These are phyloP conservation scores for Ormosia emarginata DNA, from an alignment of 306 rosid species.

Conservation along the genomic window DNA sequence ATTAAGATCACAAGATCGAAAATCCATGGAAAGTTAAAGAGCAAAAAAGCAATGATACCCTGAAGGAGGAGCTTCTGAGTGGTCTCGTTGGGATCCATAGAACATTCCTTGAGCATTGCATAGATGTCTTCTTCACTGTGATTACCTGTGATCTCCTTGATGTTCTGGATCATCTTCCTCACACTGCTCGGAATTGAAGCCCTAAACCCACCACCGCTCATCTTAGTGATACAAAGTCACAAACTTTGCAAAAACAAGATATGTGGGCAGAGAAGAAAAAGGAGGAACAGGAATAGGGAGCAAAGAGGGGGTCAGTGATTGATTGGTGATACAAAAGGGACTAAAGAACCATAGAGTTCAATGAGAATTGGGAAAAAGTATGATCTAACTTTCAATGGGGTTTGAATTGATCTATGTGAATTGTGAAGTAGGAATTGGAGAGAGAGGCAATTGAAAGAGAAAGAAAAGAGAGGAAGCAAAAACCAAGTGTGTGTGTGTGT, in stretches of 20 bases:
- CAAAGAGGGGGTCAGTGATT: constrained; percentile 33
- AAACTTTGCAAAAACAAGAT: constrained; percentile 3
- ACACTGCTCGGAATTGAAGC: constrained; percentile 76
- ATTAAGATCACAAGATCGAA: constrained; percentile 34
- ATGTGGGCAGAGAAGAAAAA: constrained; percentile 19
- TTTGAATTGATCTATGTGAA: constrained; percentile 48
- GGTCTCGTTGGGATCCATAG: constrained; percentile 99
- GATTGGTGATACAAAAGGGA: constrained; percentile 22
- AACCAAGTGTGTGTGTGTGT: constrained; percentile 28
- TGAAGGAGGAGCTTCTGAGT: constrained; percentile 83
- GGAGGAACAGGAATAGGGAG: background rate
- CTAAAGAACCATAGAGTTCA: constrained; percentile 27
- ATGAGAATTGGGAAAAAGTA: background rate
- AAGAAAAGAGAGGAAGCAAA: constrained; percentile 25
- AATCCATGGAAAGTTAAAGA: background rate
- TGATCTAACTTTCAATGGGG: constrained; percentile 27
- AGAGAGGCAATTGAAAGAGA: background rate
- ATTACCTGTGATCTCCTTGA: constrained; percentile 82
- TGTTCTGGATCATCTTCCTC: constrained; percentile 73
- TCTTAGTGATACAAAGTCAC: constrained; percentile 41
- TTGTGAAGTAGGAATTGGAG: constrained; percentile 24
- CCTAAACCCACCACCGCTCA: constrained; percentile 78
- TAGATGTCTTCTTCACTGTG: constrained; percentile 86
- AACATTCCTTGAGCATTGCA: constrained; percentile 94
- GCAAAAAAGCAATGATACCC: constrained; percentile 48